Evolutionary conservation across 495 filamentous ascomycete genomes (phyloP), one percentile per base, ranked within the genome.

Genomic region (Aspergillus egyptiacus): DNA sequence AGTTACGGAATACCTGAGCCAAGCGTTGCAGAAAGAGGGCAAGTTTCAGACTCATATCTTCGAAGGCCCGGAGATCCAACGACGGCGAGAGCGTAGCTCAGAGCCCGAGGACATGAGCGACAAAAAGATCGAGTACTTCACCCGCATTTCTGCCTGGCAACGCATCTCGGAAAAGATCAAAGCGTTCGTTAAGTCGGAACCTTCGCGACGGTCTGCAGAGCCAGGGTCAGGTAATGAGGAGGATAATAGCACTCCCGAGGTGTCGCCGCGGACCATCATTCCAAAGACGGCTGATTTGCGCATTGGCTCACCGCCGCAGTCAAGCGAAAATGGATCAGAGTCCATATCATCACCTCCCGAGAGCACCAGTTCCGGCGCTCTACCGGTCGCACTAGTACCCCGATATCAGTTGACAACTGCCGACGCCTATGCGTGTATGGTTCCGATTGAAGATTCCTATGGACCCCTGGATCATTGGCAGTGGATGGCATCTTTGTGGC

Each of bases 401-500:
- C 80, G 82, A 13, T 96, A 84, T 62, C 81, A 85, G 49, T 79
- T 97, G 11, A 86, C 82, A 1, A 79, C 80, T 1, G 83, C 85
- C 5, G 87, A 96, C 58, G 65, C 73, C 25, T 91, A 84, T 56
- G 84, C 90, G 0, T 78, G 74, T 41, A 68, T 73, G 13, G 79
- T 91, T 9, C 85, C 85, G 6, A 86, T 95, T 39, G 67, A 72
- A 9, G 91, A 96, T 55, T 72, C 79, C 2, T 95, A 95, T 61
- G 77, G 78, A 1, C 83, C 87, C 0, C 71, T 87, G 23, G 89
- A 98, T 59, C 93, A 98, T 62, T 98, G 93, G 93, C 89, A 96
- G 66, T 96, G 93, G 93, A 88, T 91, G 73, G 93, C 91, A 22
- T 93, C 87, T 41, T 76, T 96, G 2, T 98, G 91, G 91, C 83